A percentile compares a stretch with the other conserved stretches of the same genome.
Conservation (phyloP, 495 filamentous ascomycete genomes). For the Pyronema domesticum region DNA sequence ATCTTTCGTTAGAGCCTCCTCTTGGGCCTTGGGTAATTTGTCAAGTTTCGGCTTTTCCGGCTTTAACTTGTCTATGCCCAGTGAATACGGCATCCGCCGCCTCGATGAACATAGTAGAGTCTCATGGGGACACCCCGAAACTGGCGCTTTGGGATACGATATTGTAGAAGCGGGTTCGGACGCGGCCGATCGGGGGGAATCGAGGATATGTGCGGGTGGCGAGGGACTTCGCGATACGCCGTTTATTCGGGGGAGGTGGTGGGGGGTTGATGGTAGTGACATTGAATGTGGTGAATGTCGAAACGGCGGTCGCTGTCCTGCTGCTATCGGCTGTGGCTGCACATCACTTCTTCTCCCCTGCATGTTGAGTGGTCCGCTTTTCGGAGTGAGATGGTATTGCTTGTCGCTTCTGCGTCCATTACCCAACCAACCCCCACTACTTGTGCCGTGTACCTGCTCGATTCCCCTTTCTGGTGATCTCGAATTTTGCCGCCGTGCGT, state of each 20-base stretch:
- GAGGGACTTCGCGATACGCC: slow-evolving; percentile 67
- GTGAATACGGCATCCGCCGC: slow-evolving; percentile 75
- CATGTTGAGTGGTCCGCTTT: slow-evolving; percentile 17
- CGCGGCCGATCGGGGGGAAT: slow-evolving; percentile 76
- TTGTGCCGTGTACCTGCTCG: slow-evolving; percentile 6
- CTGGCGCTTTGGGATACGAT: slow-evolving; percentile 40
- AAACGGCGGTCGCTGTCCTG: slow-evolving; percentile 11
- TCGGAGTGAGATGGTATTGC: slow-evolving; percentile 17
- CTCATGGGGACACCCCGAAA: slow-evolving; percentile 63
- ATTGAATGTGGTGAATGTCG: slow-evolving; percentile 51
- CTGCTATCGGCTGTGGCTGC: slow-evolving; percentile 17
- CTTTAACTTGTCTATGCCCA: slow-evolving; percentile 58
- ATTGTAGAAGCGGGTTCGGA: slow-evolving; percentile 59
- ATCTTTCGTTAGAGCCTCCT: slow-evolving; percentile 56
- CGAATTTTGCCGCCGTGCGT: slow-evolving; percentile 17
- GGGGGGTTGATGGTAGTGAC: slow-evolving; percentile 87
- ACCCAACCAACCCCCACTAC: slow-evolving; percentile 18
- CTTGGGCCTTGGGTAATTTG: slow-evolving; percentile 54
- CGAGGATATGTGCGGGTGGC: slow-evolving; percentile 51
- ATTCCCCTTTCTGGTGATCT: slow-evolving; percentile 19
- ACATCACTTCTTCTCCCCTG: slow-evolving; percentile 9
- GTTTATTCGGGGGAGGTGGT: slow-evolving; percentile 68
- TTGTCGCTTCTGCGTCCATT: slow-evolving; percentile 22
- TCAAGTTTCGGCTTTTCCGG: slow-evolving; percentile 49
- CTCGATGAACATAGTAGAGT: slow-evolving; percentile 52